phyloP scores from a whole-genome alignment of 768 basidiomycete species.

The Vararia minispora region DNA sequence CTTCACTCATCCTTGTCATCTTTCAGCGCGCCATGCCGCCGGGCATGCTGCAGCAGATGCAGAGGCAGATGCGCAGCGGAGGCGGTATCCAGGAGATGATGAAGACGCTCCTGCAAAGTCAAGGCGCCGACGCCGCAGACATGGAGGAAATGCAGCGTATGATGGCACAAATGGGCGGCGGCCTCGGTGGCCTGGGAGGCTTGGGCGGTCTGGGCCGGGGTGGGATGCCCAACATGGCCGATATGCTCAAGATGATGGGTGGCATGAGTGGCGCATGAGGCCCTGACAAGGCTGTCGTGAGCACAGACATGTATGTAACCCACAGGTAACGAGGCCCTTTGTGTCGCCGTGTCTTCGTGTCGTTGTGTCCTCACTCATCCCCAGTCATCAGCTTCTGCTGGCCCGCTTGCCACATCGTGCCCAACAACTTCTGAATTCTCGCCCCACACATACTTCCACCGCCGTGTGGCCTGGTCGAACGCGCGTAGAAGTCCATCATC shows the following conservation, averaged over 20 bases:
- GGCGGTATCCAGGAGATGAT: constrained; percentile 97
- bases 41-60: constrained; percentile 92
- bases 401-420: too few species aligned
- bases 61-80: constrained; percentile 64
- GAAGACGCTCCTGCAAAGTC: constrained; percentile 95
- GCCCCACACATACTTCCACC: too few species aligned
- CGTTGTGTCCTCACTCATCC: too few species aligned
- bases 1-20: neutral
- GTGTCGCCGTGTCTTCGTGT: too few species aligned
- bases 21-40: constrained; percentile 83
- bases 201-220: constrained; percentile 55
- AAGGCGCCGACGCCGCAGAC: constrained; percentile 81
- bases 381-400: too few species aligned
- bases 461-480: too few species aligned
- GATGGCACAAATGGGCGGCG: constrained; percentile 81
- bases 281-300: too few species aligned
- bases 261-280: constrained; percentile 69
- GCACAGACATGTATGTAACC: too few species aligned
- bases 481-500: too few species aligned
- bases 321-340: too few species aligned
- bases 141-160: constrained; percentile 97
- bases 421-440: too few species aligned
- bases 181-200: constrained; percentile 39
- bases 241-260: constrained; percentile 83
- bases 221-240: constrained; percentile 58